These are phyloP conservation scores for Penicillium sp. DNA, from an alignment of 2,329 filamentous ascomycete genomes.

Conservation along the genomic window DNA sequence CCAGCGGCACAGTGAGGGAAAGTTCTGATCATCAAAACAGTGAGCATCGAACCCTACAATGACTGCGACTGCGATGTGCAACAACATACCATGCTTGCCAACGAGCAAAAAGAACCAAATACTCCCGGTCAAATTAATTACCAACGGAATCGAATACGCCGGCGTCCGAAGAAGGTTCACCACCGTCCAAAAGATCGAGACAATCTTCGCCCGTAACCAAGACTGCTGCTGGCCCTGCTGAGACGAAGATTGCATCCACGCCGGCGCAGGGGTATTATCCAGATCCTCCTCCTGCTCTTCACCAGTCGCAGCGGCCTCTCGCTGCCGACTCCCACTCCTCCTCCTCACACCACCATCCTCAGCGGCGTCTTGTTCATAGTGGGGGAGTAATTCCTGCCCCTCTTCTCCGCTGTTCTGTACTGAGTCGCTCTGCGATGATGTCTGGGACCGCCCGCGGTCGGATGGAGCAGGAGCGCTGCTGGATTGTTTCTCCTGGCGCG, in stretches of 20 bases:
- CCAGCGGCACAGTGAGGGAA: slow-evolving; percentile 90
- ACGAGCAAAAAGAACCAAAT: slow-evolving; percentile 97
- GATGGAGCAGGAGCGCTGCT: background rate
- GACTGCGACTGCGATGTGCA: background rate
- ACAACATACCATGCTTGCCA: slow-evolving; percentile 77
- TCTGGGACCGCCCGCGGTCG: slow-evolving; percentile 17
- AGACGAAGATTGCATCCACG: slow-evolving; percentile 31
- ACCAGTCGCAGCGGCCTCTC: slow-evolving; percentile 49
- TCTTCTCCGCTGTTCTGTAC: slow-evolving; percentile 10
- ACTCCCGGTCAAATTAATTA: slow-evolving; percentile 88
- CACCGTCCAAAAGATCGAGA: slow-evolving; percentile 72
- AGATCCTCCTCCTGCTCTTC: slow-evolving; percentile 40
- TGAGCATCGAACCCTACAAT: slow-evolving; percentile 1
- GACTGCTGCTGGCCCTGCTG: slow-evolving; percentile 40
- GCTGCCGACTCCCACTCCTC: slow-evolving; percentile 22
- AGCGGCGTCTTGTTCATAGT: slow-evolving; percentile 8
- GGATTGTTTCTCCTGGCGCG: slow-evolving; percentile 49
- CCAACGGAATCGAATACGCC: slow-evolving; percentile 78
- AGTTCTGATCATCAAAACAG: slow-evolving; percentile 62
- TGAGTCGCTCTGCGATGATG: background rate
- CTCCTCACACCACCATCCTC: background rate
- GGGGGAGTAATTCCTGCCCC: slow-evolving; percentile 24
- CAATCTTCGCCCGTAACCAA: slow-evolving; percentile 65
- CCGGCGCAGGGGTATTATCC: slow-evolving; percentile 32
- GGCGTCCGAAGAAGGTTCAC: slow-evolving; percentile 78